These are phyloP conservation scores for Ramaria sp. DNA, from an alignment of 768 basidiomycete genomes.

Conservation along the genomic window DNA sequence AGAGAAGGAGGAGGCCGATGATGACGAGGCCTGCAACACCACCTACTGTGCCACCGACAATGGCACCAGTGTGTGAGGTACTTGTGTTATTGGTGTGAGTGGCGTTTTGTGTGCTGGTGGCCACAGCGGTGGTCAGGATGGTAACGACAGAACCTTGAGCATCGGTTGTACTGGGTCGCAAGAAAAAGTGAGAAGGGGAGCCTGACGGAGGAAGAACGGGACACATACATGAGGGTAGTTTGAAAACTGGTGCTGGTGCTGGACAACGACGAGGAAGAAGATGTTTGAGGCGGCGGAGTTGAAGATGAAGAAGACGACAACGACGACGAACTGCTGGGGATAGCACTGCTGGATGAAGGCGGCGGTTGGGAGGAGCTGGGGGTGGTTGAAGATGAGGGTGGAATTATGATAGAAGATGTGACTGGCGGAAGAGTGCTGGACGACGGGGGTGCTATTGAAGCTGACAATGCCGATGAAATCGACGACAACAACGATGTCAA, in stretches of 20 bases:
- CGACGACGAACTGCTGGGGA: not conserved
- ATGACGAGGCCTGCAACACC: constrained; percentile 25
- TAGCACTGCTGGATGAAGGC: not conserved
- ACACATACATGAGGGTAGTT: not conserved
- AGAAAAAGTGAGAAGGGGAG: not conserved
- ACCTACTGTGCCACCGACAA: constrained; percentile 44
- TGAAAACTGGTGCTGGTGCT: not conserved
- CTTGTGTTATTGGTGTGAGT: constrained; percentile 1
- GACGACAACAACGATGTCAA: too few relatives aligned
- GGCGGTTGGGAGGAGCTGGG: not conserved
- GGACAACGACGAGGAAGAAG: not conserved
- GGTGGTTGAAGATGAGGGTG: not conserved
- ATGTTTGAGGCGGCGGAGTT: not conserved
- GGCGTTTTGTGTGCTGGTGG: constrained; percentile 8
- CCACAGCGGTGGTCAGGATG: not conserved
- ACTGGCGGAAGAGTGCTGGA: not conserved
- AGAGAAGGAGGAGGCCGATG: constrained; percentile 19
- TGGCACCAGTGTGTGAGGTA: constrained; percentile 26
- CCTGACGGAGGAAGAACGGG: not conserved
- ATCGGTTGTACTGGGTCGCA: not conserved
- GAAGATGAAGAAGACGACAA: not conserved
- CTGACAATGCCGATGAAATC: too few relatives aligned
- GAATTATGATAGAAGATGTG: not conserved
- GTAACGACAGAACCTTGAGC: constrained; percentile 1
- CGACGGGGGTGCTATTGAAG: not conserved